Conservation (phyloP, 2,329 filamentous ascomycete genomes). For the Camillea tinctor region DNA sequence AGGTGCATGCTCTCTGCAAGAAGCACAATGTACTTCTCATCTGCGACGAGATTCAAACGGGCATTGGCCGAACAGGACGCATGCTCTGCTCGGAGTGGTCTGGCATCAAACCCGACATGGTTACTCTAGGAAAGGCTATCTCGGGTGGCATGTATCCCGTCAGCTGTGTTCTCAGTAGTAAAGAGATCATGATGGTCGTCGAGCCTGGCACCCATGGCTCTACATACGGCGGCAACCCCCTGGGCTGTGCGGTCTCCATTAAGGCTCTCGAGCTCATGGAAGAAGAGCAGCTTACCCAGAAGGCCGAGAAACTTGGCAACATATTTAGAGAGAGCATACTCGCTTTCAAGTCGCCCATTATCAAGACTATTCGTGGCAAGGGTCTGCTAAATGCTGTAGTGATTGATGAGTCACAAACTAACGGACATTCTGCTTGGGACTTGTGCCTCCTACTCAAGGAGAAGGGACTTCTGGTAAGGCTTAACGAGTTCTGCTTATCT, state of each 20-base stretch:
- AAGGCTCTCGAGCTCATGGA: conserved; percentile 90
- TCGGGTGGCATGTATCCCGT: conserved; percentile 99
- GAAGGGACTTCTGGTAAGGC: conserved; percentile 83
- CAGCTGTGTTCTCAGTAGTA: conserved; percentile 82
- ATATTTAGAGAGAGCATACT: conserved; percentile 78
- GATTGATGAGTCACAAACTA: conserved; percentile 85
- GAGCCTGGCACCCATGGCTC: conserved; percentile 97
- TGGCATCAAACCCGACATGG: conserved; percentile 90
- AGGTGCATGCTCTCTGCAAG: conserved; percentile 82
- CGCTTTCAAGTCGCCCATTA: conserved; percentile 75
- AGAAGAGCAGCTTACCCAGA: conserved; percentile 84
- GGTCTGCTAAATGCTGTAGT: conserved; percentile 93
- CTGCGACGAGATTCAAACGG: conserved; percentile 98
- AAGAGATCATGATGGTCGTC: conserved; percentile 91
- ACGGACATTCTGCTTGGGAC: conserved; percentile 91
- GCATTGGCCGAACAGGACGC: conserved; percentile 90
- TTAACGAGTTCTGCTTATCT: conserved; percentile 17
- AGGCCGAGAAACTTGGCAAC: conserved; percentile 76
- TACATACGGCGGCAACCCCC: conserved; percentile 96
- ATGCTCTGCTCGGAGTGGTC: conserved; percentile 95
- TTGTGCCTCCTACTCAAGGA: conserved; percentile 92
- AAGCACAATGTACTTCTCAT: conserved; percentile 95
- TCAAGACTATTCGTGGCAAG: conserved; percentile 83
- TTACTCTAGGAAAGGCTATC: conserved; percentile 95
- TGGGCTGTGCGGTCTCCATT: conserved; percentile 94